Evolutionary conservation across 1,139 yeast genomes (phyloP), one percentile per base, ranked within the genome.

Genomic region (Yamadazyma songkhlaensis): DNA sequence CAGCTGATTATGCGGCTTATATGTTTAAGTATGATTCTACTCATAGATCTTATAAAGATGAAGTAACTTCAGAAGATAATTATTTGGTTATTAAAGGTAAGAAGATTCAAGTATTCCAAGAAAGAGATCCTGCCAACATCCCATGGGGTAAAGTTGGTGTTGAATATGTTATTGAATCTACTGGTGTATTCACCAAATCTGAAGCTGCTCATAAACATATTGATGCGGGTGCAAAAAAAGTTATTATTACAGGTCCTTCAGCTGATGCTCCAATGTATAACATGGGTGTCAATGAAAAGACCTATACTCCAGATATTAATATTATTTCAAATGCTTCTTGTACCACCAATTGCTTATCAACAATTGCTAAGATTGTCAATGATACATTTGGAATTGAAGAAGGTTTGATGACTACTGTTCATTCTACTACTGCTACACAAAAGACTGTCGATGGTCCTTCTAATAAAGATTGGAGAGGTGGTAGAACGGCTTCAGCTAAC

Each of bases 381-480:
- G 89, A 84, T 70, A 71, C 67, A 58, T 84, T 81, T 63, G 92
- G 92, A 47, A 79, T 84, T 57, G 84, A 80, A 60, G 94, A 84
- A 74, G 94, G 88, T 73, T 77, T 84, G 62, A 84, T 84, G 94
- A 84, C 94, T 75, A 84, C 94, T 51, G 88, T 84, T 57, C 94
- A 84, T 81, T 83, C 92, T 62, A 80, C 83, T 74, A 84, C 94
- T 54, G 92, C 92, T 62, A 82, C 92, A 62, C 94, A 84, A 72
- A 84, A 84, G 81, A 82, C 90, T 50, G 94, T 84, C 53, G 94
- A 84, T 62, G 94, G 94, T 72, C 89, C 94, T 60, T 84, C 92
- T 67, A 83, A 81, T 79, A 84, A 84, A 80, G 94, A 85, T 79
- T 85, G 94, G 94, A 81, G 94, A 78, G 94, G 94, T 66, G 94